Base-by-base conservation (phyloP, 1,284 basidiomycete species). In the Ganoderma boninense region DNA sequence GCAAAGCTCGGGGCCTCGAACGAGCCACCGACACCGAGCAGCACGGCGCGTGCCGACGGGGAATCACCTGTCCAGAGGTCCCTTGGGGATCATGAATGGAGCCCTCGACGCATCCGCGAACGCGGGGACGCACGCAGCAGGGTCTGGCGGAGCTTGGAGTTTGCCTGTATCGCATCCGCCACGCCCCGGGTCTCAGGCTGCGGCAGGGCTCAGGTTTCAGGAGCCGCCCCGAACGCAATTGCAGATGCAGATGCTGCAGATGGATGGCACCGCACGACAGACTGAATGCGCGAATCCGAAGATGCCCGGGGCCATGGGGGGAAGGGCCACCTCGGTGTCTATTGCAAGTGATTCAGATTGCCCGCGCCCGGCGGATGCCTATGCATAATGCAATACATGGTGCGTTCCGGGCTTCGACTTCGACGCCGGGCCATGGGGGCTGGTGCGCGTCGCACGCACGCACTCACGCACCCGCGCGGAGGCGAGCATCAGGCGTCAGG, bases 101-200 rank as follows among this genome's bases (percentile, higher is more conserved):
- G 72, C 69, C 72, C 69, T 70, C 72, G 69, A 73, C 69, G 67
- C 72, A 64, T 69, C 69, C 59, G 69, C 69, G 66, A 66, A 62
- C 62, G 65, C 69, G 64, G 35, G 32, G 35, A 59, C 63, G 64
- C 65, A 59, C 62, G 64, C 65, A 59, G 57, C 59, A 46, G 46
- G 26, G 23, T 54, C n/a, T 54, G 66, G 52, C 71, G 71, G 71
- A 72, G 69, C 64, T 68, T 69, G 68, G 68, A 72, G 71, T 65
- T 69, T 72, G 65, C 66, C 57, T 23, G 57, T 54, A 54, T 60
- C 57, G 57, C 57, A 40, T 4, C 57, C 57, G 57, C 23, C 57
- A 40, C 57, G 20, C 20, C 35, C 20, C 57, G 16, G 16, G n/a
- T 43, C 29, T 2, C 38, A 40, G 38, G 38, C 38, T 11, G 38